Conservation (phyloP, 495 filamentous ascomycete genomes). For the Neurospora sp. region DNA sequence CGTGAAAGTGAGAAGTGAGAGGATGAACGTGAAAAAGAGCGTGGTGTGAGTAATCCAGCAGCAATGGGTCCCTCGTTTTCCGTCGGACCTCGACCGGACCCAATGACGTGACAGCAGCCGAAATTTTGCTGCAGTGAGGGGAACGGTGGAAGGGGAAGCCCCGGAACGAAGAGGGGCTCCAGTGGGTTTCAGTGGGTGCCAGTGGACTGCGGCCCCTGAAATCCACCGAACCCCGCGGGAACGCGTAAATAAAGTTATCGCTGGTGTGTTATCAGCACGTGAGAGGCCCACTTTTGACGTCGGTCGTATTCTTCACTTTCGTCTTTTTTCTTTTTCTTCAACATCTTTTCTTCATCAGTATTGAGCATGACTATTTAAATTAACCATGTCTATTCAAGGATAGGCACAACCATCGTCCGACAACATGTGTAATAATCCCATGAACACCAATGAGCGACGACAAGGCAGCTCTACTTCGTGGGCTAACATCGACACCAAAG, state of each 20-base stretch:
- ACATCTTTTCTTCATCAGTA: not conserved
- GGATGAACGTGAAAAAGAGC: not conserved
- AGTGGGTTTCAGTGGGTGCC: not conserved
- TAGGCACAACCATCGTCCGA: not conserved
- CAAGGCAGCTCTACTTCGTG: no score
- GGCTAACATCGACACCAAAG: not conserved
- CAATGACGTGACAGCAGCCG: not conserved
- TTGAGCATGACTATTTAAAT: not conserved
- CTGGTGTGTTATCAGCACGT: not conserved
- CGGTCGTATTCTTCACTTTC: not conserved
- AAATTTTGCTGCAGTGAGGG: not conserved
- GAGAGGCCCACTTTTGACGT: not conserved
- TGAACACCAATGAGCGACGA: no score
- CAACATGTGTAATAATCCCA: no score
- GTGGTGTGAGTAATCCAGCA: not conserved
- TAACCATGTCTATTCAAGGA: no score
- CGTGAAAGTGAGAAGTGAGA: not conserved
- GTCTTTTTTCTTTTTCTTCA: not conserved
- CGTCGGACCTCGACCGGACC: not conserved
- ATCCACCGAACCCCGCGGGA: not conserved
- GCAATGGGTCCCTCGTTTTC: not conserved
- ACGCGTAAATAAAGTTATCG: not conserved
- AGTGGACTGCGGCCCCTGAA: not conserved
- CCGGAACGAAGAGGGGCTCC: not conserved
- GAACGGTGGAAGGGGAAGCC: not conserved